These are phyloP conservation scores for Salix caprea DNA, from an alignment of 345 rosid genomes.

Conservation along the genomic window DNA sequence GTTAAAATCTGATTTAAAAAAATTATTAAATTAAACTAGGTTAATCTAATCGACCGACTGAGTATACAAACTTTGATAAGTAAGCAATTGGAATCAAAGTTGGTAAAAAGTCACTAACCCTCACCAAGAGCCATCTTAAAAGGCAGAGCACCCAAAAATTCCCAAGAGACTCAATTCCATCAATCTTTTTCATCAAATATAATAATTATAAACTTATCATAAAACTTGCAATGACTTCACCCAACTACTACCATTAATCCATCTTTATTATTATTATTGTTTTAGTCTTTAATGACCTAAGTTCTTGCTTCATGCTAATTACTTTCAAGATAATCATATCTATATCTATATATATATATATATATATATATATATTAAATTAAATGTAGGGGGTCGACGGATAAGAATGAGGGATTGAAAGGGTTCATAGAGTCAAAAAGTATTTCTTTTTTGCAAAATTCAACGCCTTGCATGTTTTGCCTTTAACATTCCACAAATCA, in stretches of 20 bases:
- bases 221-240: not conserved
- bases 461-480: conserved; percentile 7
- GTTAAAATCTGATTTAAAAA: no score
- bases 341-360: not conserved
- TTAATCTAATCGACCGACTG: no score
- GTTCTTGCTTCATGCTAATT: not conserved
- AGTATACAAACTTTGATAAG: no score
- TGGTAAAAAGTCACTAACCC: conserved; percentile 9
- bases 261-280: not conserved
- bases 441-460: not conserved
- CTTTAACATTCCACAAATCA: conserved; percentile 2
- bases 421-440: conserved; percentile 12
- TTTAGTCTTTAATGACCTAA: not conserved
- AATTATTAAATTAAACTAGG: no score
- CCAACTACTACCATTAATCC: conserved; percentile 5
- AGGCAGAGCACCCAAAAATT: not conserved
- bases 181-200: not conserved
- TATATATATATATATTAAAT: not conserved
- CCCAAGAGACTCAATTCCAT: not conserved
- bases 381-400: not conserved
- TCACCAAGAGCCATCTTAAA: not conserved
- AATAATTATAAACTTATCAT: conserved; percentile 1
- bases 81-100: not conserved
- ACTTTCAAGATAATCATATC: not conserved
- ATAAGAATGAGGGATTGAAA: conserved; percentile 19